Evolutionary conservation across 1,284 basidiomycete species (phyloP).

Genomic region (Tilletia caries): DNA sequence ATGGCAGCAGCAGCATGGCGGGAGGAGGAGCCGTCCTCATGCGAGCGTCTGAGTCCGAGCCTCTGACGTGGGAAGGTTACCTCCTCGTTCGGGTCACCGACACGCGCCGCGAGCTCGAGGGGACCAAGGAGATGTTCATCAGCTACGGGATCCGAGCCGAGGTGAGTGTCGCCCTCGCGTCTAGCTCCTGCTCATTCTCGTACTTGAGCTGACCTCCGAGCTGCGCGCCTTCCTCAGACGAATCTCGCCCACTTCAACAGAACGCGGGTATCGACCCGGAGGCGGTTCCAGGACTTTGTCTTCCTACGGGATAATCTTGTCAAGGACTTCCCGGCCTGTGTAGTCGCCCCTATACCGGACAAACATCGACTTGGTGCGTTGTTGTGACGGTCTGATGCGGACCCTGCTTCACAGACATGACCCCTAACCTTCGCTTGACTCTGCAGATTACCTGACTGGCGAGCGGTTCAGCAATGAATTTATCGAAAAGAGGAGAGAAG

Average conservation of each 20-base stretch:
- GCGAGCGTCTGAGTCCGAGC: conserved; percentile 10
- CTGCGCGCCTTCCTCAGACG: conserved; percentile 61
- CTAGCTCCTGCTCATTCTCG: not conserved
- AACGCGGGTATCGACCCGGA: conserved; percentile 67
- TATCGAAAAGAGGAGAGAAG: conserved; percentile 81
- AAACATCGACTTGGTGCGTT: conserved; percentile 77
- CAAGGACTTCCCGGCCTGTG: conserved; percentile 90
- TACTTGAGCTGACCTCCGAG: not conserved
- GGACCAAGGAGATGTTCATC: conserved; percentile 93
- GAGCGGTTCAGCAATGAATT: conserved; percentile 96
- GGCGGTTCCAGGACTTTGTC: conserved; percentile 94
- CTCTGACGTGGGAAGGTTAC: conserved; percentile 39
- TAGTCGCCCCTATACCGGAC: conserved; percentile 91
- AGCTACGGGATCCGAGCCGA: conserved; percentile 87
- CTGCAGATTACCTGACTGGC: conserved; percentile 74
- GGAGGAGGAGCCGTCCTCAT: conserved; percentile 9
- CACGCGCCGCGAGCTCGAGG: conserved; percentile 89
- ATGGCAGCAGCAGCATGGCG: not conserved
- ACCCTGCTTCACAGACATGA: not conserved
- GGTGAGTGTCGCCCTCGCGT: no score
- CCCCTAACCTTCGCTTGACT: not conserved
- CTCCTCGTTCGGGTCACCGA: conserved; percentile 72
- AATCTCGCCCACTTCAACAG: conserved; percentile 68
- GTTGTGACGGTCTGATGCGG: not conserved
- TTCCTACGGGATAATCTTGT: conserved; percentile 85